Percentiles rank a stretch among this genome's conserved stretches.
Conservation (phyloP, 208 protist genomes). For the Leptomonas seymouri region DNA sequence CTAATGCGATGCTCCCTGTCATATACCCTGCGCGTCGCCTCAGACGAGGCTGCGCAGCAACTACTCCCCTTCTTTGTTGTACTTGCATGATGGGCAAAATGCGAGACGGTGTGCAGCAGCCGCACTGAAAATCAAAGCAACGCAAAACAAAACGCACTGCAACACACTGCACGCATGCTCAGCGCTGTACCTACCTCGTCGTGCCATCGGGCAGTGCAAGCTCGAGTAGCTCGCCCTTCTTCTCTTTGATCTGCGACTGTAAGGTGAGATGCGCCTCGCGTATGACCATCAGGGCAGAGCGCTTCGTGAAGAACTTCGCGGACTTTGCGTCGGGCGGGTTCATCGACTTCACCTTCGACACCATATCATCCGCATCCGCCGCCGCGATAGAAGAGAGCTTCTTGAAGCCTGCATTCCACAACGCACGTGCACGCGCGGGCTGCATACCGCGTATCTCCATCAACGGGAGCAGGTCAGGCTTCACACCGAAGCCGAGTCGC, state of each 20-base stretch:
- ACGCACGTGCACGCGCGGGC: constrained; percentile 70
- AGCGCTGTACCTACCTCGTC: constrained; percentile 1
- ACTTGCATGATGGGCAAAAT: not conserved
- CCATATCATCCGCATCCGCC: constrained; percentile 62
- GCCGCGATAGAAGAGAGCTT: constrained; percentile 50
- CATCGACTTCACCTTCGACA: constrained; percentile 57
- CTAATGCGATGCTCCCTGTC: too few relatives aligned
- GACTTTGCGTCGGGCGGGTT: constrained; percentile 61
- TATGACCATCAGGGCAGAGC: constrained; percentile 57
- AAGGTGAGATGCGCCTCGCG: constrained; percentile 65
- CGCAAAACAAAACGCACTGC: not conserved
- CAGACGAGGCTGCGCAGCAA: too few relatives aligned
- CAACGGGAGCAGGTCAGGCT: constrained; percentile 91
- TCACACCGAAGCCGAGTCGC: constrained; percentile 87
- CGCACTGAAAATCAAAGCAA: not conserved
- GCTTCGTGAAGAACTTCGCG: constrained; percentile 73
- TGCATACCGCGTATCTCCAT: constrained; percentile 87
- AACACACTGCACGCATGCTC: not conserved
- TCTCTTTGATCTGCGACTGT: constrained; percentile 67
- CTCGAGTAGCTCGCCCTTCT: constrained; percentile 71
- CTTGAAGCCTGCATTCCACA: constrained; percentile 85
- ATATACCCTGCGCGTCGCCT: too few relatives aligned
- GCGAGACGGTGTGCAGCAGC: not conserved
- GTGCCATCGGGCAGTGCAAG: constrained; percentile 29
- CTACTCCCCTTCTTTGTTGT: not conserved